These are phyloP conservation scores for Dillenia suffruticosa DNA, from an alignment of 164 flowering plant genomes.

Conservation along the genomic window DNA sequence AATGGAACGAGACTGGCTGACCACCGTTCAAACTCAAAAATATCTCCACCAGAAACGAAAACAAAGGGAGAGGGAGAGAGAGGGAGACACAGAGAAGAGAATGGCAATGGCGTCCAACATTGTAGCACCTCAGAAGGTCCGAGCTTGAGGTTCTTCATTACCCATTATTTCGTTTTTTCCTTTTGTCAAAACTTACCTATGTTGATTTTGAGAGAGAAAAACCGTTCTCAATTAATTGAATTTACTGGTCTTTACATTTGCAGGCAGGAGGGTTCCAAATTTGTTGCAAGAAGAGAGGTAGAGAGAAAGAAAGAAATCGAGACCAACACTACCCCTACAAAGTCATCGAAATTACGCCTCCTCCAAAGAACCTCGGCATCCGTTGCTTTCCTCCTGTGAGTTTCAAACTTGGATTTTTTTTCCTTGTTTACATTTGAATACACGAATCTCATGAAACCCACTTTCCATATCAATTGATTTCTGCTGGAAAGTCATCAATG, in stretches of 20 bases:
- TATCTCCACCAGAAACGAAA: no score
- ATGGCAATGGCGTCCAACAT: constrained; percentile 36
- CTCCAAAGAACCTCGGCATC: constrained; percentile 79
- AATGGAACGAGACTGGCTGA: no score
- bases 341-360: constrained; percentile 85
- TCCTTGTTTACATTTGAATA: background rate
- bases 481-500: no score
- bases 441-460: no score
- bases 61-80: background rate
- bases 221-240: background rate
- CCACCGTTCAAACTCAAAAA: no score
- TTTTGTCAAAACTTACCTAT: background rate
- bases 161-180: background rate
- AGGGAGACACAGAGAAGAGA: constrained; percentile 6
- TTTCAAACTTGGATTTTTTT: background rate
- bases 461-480: no score
- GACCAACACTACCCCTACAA: constrained; percentile 67
- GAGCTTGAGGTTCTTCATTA: background rate
- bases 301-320: constrained; percentile 21
- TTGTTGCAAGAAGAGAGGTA: constrained; percentile 56
- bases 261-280: constrained; percentile 36
- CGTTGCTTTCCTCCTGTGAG: constrained; percentile 83
- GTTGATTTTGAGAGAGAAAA: background rate
- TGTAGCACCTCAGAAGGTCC: constrained; percentile 24
- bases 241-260: background rate